These are phyloP conservation scores for Candida pini DNA, from an alignment of 805 yeast species.

Conservation along the genomic window DNA sequence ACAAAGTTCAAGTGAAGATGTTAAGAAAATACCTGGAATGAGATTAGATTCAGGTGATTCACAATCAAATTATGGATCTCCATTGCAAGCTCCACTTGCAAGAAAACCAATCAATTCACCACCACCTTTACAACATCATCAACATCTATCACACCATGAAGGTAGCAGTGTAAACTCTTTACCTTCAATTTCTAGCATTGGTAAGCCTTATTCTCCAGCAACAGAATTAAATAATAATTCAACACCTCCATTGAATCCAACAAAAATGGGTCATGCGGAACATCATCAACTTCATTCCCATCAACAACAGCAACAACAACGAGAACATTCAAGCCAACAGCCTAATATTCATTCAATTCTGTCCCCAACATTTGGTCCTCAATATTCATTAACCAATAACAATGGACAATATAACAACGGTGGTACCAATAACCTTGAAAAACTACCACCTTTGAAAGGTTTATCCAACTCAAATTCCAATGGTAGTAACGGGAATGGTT, in stretches of 20 bases:
- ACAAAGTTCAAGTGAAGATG: constrained; percentile 20
- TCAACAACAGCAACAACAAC: constrained; percentile 14
- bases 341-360: constrained; percentile 30
- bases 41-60: constrained; percentile 22
- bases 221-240: constrained; percentile 22
- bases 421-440: constrained; percentile 8
- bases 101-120: constrained; percentile 11
- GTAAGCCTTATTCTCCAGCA: constrained; percentile 27
- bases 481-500: constrained; percentile 1
- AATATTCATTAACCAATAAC: constrained; percentile 18
- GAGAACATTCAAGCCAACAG: constrained; percentile 19
- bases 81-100: constrained; percentile 5
- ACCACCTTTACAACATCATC: constrained; percentile 10
- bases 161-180: constrained; percentile 1
- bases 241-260: constrained; percentile 20
- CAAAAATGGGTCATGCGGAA: constrained; percentile 18
- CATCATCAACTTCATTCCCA: constrained; percentile 1
- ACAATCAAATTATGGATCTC: constrained; percentile 1
- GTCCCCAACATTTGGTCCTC: constrained; percentile 28
- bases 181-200: constrained; percentile 22
- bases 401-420: constrained; percentile 2
- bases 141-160: background rate
- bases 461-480: constrained; percentile 3
- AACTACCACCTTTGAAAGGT: constrained; percentile 20
- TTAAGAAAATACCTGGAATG: constrained; percentile 27